Evolutionary conservation across 768 basidiomycete genomes (phyloP), one percentile per base, ranked within the genome.

Genomic region (Coprinopsis cinerea): DNA sequence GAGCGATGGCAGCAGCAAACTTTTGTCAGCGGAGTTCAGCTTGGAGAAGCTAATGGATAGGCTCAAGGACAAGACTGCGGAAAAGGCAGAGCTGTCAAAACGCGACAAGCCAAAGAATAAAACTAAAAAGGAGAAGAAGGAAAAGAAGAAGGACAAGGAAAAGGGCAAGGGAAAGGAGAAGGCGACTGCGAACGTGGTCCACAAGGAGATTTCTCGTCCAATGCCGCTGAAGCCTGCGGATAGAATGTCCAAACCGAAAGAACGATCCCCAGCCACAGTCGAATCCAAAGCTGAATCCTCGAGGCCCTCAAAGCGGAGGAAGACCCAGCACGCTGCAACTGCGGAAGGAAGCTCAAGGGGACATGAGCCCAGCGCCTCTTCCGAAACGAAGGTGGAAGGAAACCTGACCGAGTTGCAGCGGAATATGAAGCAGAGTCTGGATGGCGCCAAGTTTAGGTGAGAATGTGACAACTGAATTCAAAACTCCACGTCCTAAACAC

Each of bases 381-480:
- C 41, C 53, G 15, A 47, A 32, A 42, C 23, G 44, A 43, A 5
- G 36, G 26, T 25, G 11, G 34, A 59, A 26, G 25, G 58, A 18
- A 62, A 65, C 18, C 67, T 94, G 48, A 93, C 92, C 5, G 66
- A 75, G 1, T 69, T 95, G 56, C 94, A 96, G 63, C 76, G 75
- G 44, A 72, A 64, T 17, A 87, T 96, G 81, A 91, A 81, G 64
- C 74, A 83, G 47, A 89, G 79, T 55, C 65, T 93, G 49, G 82
- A 88, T 51, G 89, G 92, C 0, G 92, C 92, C n/a, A 80, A 84
- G 22, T 94, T 94, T 65, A 79, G 91, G 92, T 86, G 40, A 58
- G 74, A 47, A 10, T 20, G 15, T 22, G 2, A 7, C n/a, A 7
- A 39, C 25, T n/a, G 18, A 23, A 36, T 48, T 35, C 20, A 11